Percentiles rank a stretch among this genome's conserved stretches.
Evolutionary conservation across 1,284 basidiomycete species (phyloP).

Genomic region (Cerrena zonata): DNA sequence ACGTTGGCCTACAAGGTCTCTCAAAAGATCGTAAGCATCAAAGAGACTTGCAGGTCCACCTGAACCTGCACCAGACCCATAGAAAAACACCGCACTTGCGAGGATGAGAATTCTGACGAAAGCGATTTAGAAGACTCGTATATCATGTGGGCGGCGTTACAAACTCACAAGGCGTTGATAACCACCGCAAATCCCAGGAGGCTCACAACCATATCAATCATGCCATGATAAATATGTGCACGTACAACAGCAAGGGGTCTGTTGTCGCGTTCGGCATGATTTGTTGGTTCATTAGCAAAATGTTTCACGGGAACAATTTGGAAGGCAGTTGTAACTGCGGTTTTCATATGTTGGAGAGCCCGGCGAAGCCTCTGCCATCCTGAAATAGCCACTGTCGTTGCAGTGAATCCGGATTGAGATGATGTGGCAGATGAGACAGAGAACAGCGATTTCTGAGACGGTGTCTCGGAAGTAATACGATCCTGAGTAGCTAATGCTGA

Average conservation of each 20-base stretch:
- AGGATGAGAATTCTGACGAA: conserved; percentile 59
- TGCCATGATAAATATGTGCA: conserved; percentile 75
- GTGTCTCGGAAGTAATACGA: conserved; percentile 35
- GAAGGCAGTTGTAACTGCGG: conserved; percentile 10
- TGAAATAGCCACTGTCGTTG: neutral
- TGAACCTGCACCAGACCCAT: conserved; percentile 33
- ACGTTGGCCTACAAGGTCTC: conserved; percentile 62
- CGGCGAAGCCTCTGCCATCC: neutral
- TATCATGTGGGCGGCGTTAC: conserved; percentile 15
- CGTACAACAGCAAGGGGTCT: conserved; percentile 64
- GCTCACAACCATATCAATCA: conserved; percentile 58
- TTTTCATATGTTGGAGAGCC: neutral
- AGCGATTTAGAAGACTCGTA: conserved; percentile 7
- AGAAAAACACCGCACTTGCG: conserved; percentile 71
- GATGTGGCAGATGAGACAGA: neutral
- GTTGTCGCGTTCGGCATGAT: conserved; percentile 45
- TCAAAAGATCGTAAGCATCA: conserved; percentile 75
- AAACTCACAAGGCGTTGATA: conserved; percentile 73
- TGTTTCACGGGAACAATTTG: conserved; percentile 18
- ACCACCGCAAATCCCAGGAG: conserved; percentile 79
- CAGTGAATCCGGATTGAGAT: neutral
- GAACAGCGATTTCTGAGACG: neutral
- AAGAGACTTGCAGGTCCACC: conserved; percentile 68
- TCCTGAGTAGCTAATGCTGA: conserved; percentile 82
- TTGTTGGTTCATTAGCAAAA: conserved; percentile 16